phyloP scores from a whole-genome alignment of 345 rosid genomes.

The Bruguiera gymnorhiza region DNA sequence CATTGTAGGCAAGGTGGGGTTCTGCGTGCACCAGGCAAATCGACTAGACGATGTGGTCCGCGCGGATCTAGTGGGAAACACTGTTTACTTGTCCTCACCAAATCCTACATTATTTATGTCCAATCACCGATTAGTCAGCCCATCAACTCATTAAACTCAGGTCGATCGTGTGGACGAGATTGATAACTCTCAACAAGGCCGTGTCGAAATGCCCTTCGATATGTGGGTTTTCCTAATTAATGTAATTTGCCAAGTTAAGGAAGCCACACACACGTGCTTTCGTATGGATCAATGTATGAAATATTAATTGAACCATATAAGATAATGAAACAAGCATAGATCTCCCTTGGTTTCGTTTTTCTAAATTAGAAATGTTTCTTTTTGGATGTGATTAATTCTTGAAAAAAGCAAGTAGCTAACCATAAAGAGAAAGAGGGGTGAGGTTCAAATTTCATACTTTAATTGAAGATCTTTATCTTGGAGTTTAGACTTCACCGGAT shows the following conservation, averaged over 20 bases:
- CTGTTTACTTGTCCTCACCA: conserved; percentile 31
- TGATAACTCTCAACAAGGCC: neutral
- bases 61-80: conserved; percentile 9
- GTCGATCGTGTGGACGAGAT: no score
- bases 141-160: neutral
- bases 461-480: no score
- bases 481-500: no score
- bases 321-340: no score
- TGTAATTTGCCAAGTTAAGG: neutral
- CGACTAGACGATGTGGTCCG: neutral
- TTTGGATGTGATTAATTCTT: no score
- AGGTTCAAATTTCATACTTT: no score
- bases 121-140: conserved; percentile 10
- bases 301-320: no score
- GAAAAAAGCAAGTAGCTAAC: no score
- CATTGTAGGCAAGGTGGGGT: conserved; percentile 23
- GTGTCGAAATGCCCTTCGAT: conserved; percentile 4
- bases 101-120: conserved; percentile 17
- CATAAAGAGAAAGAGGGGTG: no score
- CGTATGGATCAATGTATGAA: no score
- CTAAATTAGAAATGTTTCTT: no score
- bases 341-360: no score
- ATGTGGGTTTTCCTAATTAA: conserved; percentile 10
- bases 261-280: neutral
- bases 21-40: conserved; percentile 14